Percentiles rank a stretch among this genome's conserved stretches.
phyloP scores from a whole-genome alignment of 225 moss, liverwort and hornwort species.

The Rhytidiadelphus loreus region DNA sequence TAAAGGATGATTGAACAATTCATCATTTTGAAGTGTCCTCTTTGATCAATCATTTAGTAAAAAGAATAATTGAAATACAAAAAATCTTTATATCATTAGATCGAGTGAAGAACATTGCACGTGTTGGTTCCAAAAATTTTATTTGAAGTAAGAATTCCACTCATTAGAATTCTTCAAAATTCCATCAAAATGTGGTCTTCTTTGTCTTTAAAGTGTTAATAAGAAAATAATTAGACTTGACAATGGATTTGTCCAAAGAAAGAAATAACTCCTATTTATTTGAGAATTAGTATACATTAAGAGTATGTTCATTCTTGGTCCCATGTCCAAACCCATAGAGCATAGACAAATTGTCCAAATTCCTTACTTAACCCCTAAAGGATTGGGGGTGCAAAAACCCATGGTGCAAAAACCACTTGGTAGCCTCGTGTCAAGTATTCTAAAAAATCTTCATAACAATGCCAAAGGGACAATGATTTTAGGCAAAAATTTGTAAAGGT shows the following conservation, averaged over 20 bases:
- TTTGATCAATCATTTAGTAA: neutral
- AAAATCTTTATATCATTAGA: neutral
- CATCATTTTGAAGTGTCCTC: neutral
- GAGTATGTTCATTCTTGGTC: neutral
- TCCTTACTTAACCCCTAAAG: neutral
- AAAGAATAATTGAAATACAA: neutral
- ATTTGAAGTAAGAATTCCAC: neutral
- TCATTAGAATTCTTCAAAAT: neutral
- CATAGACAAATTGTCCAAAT: neutral
- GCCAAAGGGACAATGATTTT: no score
- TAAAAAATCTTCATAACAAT: neutral
- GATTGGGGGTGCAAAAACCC: no score
- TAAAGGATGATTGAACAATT: neutral
- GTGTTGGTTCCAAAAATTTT: neutral
- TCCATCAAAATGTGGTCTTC: neutral
- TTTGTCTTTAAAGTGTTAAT: neutral
- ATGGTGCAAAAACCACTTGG: no score
- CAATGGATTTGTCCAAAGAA: neutral
- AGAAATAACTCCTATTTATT: neutral
- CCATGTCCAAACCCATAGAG: rapidly evolving
- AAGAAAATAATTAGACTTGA: neutral
- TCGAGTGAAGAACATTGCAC: neutral
- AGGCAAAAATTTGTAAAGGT: no score
- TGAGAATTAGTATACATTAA: rapidly evolving
- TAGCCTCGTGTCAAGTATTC: neutral